phyloP scores from a whole-genome alignment of 805 yeast species.

The Kuraishia hungarica region DNA sequence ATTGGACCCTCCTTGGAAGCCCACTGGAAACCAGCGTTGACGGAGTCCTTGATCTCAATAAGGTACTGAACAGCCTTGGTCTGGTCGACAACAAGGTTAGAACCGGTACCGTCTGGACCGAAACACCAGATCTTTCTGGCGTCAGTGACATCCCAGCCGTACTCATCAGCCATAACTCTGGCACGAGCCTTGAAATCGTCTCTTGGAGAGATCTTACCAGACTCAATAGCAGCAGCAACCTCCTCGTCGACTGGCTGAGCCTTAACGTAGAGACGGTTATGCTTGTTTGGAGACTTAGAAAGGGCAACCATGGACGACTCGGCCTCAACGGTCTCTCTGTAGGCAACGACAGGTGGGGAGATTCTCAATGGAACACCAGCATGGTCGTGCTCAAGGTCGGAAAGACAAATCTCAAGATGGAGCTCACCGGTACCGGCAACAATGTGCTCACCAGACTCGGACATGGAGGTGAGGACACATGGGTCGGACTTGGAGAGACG shows the following conservation, averaged over 20 bases:
- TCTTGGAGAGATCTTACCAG: slow-evolving; percentile 86
- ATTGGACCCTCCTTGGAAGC: slow-evolving; percentile 99
- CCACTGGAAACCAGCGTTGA: slow-evolving; percentile 99
- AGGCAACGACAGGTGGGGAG: slow-evolving; percentile 96
- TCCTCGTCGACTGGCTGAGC: slow-evolving; percentile 97
- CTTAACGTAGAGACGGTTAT: slow-evolving; percentile 97
- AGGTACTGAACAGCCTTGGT: slow-evolving; percentile 99
- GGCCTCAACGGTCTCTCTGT: slow-evolving; percentile 95
- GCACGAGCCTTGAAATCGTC: slow-evolving; percentile 99
- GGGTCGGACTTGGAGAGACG: slow-evolving; percentile 99
- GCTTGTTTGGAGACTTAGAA: slow-evolving; percentile 99
- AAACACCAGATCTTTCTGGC: slow-evolving; percentile 99
- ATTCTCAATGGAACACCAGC: slow-evolving; percentile 98
- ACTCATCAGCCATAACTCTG: slow-evolving; percentile 96
- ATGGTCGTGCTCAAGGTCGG: slow-evolving; percentile 95
- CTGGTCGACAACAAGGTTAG: slow-evolving; percentile 98
- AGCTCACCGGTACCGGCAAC: slow-evolving; percentile 99
- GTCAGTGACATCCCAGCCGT: slow-evolving; percentile 98
- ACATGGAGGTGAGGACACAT: slow-evolving; percentile 84
- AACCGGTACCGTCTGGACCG: slow-evolving; percentile 99
- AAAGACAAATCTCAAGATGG: slow-evolving; percentile 96
- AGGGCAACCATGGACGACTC: slow-evolving; percentile 94
- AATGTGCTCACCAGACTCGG: slow-evolving; percentile 97
- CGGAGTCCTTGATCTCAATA: slow-evolving; percentile 98
- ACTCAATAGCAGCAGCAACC: slow-evolving; percentile 84